Conservation (phyloP, 2,329 filamentous ascomycete genomes). For the Ascomycota sp. region DNA sequence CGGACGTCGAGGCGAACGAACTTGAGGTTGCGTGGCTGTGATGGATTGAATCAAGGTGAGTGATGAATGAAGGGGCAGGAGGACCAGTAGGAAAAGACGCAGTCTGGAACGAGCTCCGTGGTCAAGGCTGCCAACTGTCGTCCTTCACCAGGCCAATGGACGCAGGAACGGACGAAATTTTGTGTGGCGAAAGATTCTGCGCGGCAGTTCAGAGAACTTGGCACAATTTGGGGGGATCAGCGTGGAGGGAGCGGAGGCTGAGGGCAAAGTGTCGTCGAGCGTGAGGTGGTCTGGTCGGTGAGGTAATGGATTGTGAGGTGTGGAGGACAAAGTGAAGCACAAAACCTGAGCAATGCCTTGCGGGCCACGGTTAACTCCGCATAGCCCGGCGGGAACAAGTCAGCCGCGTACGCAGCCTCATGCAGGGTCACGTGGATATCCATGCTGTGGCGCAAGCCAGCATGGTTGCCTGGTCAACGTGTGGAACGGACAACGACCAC, state of each 20-base stretch:
- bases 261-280: conserved; percentile 1
- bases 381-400: conserved; percentile 5
- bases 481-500: not conserved
- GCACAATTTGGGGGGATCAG: no score
- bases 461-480: conserved; percentile 5
- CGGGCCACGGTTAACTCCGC: conserved; percentile 11
- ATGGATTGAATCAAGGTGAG: conserved; percentile 1
- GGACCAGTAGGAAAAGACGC: not conserved
- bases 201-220: not conserved
- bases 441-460: not conserved
- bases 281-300: conserved; percentile 1
- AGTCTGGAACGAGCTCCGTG: conserved; percentile 2
- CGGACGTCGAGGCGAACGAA: not conserved
- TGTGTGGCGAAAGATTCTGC: not conserved
- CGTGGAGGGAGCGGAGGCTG: conserved; percentile 1
- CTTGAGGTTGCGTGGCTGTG: not conserved
- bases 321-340: conserved; percentile 9
- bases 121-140: conserved; percentile 1
- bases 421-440: conserved; percentile 9
- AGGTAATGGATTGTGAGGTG: conserved; percentile 2
- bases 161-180: not conserved
- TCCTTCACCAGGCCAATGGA: not conserved
- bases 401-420: conserved; percentile 2
- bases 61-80: not conserved
- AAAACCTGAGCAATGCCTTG: conserved; percentile 3